Percentiles rank a stretch among this genome's conserved stretches.
Conservation (phyloP, 176 grass and related monocot species). For the Puccinellia tenuiflora region DNA sequence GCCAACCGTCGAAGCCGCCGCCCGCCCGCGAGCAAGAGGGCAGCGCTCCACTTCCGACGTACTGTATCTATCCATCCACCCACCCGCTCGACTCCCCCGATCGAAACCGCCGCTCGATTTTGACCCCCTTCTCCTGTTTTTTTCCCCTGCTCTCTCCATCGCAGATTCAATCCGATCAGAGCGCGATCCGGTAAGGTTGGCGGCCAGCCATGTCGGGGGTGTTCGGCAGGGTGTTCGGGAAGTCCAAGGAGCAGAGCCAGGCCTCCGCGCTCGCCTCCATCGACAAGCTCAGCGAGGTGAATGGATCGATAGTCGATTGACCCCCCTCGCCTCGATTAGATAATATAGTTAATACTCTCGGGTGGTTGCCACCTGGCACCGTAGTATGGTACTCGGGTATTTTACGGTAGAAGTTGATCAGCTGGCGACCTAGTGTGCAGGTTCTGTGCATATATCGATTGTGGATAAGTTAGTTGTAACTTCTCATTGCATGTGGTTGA, state of each 20-base stretch:
- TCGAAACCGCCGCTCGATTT: conserved; percentile 1
- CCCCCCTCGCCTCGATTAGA: background rate
- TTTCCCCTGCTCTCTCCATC: background rate
- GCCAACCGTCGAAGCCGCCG: background rate
- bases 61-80: no score
- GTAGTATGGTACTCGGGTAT: background rate
- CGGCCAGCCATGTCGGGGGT: conserved; percentile 41
- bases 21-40: background rate
- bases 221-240: conserved; percentile 60
- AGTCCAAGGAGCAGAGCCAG: conserved; percentile 64
- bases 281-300: conserved; percentile 79
- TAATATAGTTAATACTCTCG: background rate
- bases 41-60: background rate
- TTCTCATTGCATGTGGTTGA: background rate
- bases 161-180: conserved; percentile 23
- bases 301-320: background rate
- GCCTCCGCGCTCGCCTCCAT: conserved; percentile 60
- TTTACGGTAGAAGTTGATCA: background rate
- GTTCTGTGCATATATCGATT: background rate
- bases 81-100: background rate
- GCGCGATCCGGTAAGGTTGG: background rate
- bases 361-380: background rate
- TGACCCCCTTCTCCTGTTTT: background rate
- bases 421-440: background rate
- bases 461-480: background rate